Evolutionary conservation across 2,329 filamentous ascomycete species (phyloP), one percentile per base, ranked within the genome.

Genomic region (Exserohilum rostratum): DNA sequence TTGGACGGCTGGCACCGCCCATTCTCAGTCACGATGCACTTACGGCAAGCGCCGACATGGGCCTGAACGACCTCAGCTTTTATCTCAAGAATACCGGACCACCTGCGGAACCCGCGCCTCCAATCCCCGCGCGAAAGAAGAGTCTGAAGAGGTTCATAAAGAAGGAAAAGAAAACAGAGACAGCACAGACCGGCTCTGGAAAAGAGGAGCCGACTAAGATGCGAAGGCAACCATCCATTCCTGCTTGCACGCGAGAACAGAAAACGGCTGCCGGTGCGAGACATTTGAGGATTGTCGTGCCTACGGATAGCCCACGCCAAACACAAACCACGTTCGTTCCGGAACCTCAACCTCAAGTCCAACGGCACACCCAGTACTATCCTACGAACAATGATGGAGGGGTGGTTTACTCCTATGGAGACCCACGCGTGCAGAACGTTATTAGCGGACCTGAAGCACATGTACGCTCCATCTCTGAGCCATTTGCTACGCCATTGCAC

Each of bases 51-150:
- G 61, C 64, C 27, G 51, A 67, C 6, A 46, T 71, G 25, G 55
- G 64, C 1, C 40, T 73, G 33, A 72, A 71, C 40, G 69, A 72
- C 29, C 60, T 74, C 29, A 65, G 61, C 34, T 70, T 52, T 46
- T 73, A 66, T 29, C 61, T 74, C 15, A 68, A 65, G 27, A 60
- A 72, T 34, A 73, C 70, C 11, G 69, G 71, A 6, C 71, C 70
- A 7, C 43, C 57, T 2, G 34, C 54, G 3, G 59, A 63, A 3
- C 42, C 58, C 5, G 57, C 65, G 33, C 33, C 49, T 3, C 43
- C 20, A 0, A 37, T 45, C 5, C 54, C 46, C 13, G 51, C 60
- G 31, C 62, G 58, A 34, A 62, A 58, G 46, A 69, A 57, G 48
- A 57, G 57, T 7, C 54, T 67, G 33, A 65, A 60, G 29, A 56